Percentiles rank a stretch among this genome's conserved stretches.
Conservation (phyloP, 2,329 filamentous ascomycete genomes). For the Podosphaera fusca region DNA sequence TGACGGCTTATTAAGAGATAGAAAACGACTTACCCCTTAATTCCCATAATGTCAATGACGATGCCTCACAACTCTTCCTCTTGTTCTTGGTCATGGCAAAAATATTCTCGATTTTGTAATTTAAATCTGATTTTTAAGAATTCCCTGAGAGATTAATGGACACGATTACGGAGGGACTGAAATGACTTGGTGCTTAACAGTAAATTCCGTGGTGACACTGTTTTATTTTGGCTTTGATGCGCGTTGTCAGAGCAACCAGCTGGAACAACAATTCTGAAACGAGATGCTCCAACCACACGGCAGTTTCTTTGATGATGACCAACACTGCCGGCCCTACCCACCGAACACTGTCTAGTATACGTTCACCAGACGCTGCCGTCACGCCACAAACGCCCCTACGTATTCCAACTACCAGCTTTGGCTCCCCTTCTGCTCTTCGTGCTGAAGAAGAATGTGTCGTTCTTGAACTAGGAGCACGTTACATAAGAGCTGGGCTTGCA, state of each 20-base stretch:
- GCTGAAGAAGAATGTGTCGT: constrained; percentile 70
- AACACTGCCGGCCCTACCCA: constrained; percentile 23
- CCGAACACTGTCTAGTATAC: constrained; percentile 34
- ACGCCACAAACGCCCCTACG: constrained; percentile 36
- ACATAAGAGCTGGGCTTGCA: constrained; percentile 63
- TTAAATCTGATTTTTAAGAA: too few relatives aligned
- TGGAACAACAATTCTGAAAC: neutral
- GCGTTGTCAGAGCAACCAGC: neutral
- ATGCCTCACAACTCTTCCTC: neutral
- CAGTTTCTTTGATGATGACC: constrained; percentile 8
- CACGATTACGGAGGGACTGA: too few relatives aligned
- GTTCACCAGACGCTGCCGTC: constrained; percentile 14
- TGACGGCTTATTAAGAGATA: neutral
- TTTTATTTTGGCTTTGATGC: neutral
- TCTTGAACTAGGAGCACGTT: constrained; percentile 60
- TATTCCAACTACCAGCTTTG: constrained; percentile 27
- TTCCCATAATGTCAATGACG: constrained; percentile 27
- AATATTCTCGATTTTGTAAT: too few relatives aligned
- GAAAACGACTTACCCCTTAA: constrained; percentile 29
- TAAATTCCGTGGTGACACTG: neutral
- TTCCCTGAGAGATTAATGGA: too few relatives aligned
- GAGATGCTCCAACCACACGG: too few relatives aligned
- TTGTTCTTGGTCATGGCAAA: neutral
- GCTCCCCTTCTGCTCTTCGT: constrained; percentile 36
- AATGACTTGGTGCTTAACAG: too few relatives aligned